Conservation (phyloP, 768 basidiomycete genomes). For the Lactarius psammicola region DNA sequence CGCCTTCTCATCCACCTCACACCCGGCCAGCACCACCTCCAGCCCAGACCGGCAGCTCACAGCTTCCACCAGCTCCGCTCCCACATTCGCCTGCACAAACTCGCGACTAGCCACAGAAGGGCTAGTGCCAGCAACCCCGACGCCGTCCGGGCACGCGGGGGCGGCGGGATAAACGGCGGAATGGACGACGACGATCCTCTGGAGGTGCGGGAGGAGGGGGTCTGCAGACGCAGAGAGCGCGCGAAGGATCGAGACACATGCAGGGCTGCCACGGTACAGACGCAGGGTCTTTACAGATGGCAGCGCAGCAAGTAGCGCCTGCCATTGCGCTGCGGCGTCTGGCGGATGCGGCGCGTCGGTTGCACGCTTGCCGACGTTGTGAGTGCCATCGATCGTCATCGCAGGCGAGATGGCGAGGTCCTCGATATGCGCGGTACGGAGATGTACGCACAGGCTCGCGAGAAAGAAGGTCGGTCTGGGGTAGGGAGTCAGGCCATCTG, state of each 20-base stretch:
- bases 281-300: conserved; percentile 4
- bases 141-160: background rate
- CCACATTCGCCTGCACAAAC: background rate
- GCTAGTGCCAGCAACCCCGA: background rate
- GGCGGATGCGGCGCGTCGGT: background rate
- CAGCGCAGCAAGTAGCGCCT: background rate
- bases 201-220: conserved; percentile 11
- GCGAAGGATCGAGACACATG: background rate
- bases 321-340: background rate
- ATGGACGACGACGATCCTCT: background rate
- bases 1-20: background rate
- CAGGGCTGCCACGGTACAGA: background rate
- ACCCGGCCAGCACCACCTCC: conserved; percentile 13
- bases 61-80: conserved; percentile 9
- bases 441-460: background rate
- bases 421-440: background rate
- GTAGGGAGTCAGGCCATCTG: background rate
- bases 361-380: background rate
- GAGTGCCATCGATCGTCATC: background rate
- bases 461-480: conserved; percentile 12
- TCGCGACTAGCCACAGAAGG: background rate
- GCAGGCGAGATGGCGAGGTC: conserved; percentile 7
- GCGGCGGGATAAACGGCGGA: background rate
- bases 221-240: background rate
- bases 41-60: conserved; percentile 8